Conservation (phyloP, 768 basidiomycete genomes). For the Leucosporidium scottii region DNA sequence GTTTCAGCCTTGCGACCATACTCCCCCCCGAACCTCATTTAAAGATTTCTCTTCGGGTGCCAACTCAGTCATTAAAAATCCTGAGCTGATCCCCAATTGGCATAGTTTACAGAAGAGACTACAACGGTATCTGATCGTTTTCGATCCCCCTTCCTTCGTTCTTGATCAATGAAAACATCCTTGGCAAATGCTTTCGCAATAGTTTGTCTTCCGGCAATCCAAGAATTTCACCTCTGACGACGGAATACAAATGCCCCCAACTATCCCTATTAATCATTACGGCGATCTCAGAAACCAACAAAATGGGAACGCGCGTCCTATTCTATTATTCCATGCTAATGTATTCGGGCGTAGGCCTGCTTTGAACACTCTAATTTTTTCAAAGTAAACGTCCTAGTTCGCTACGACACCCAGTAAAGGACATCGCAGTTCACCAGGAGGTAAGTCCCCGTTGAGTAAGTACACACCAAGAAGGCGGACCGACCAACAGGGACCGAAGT, state of each 20-base stretch:
- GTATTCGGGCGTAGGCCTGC: constrained; percentile 68
- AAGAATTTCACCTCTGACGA: too few species aligned
- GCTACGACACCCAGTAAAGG: constrained; percentile 61
- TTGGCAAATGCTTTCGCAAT: too few species aligned
- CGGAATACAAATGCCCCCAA: too few species aligned
- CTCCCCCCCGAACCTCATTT: constrained; percentile 68
- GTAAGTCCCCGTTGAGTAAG: too few species aligned
- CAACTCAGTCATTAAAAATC: too few species aligned
- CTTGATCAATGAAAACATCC: too few species aligned
- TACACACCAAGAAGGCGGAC: too few species aligned
- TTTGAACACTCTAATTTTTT: constrained; percentile 76
- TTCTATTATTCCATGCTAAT: constrained; percentile 78
- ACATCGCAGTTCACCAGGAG: constrained; percentile 64
- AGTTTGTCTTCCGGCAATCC: too few species aligned
- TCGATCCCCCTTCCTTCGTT: constrained; percentile 77
- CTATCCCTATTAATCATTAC: too few species aligned
- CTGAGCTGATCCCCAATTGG: constrained; percentile 74
- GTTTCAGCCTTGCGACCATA: constrained; percentile 69
- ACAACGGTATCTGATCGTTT: too few species aligned
- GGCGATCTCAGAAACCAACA: too few species aligned
- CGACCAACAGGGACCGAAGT: too few species aligned
- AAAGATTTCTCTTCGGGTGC: constrained; percentile 79
- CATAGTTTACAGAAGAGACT: constrained; percentile 80
- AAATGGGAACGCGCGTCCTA: constrained; percentile 73
- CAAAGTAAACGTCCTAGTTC: constrained; percentile 74